Evolutionary conservation across 208 protist genomes (phyloP).

Genomic region (Strigomonas oncopelti): DNA sequence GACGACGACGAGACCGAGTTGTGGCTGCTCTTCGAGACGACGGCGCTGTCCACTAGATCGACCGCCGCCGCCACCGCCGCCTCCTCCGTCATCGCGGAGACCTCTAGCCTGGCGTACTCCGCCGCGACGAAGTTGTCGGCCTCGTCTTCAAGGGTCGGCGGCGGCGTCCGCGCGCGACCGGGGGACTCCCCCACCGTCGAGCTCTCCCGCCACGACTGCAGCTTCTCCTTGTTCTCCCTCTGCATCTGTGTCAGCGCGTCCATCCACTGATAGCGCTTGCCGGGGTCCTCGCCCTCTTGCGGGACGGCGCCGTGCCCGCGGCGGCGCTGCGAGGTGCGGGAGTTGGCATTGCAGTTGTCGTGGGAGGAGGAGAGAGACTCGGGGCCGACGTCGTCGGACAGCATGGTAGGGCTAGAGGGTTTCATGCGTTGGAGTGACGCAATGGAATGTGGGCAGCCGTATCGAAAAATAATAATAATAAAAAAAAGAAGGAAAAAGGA

Average conservation of each 20-base stretch:
- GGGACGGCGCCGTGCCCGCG: slow-evolving; percentile 26
- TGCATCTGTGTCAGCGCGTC: slow-evolving; percentile 64
- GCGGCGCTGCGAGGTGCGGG: slow-evolving; percentile 19
- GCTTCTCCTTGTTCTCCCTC: slow-evolving; percentile 61
- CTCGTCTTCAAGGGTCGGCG: not conserved
- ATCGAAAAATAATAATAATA: not conserved
- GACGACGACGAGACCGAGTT: too few relatives aligned
- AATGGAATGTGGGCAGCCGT: too few relatives aligned
- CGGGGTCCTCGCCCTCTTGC: slow-evolving; percentile 3
- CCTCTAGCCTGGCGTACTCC: not conserved
- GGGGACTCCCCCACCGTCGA: slow-evolving; percentile 12
- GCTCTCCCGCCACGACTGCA: slow-evolving; percentile 25
- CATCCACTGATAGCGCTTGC: slow-evolving; percentile 32
- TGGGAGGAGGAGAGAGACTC: not conserved
- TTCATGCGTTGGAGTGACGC: too few relatives aligned
- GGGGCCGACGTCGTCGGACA: not conserved
- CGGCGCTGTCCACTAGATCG: too few relatives aligned
- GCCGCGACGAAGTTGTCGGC: not conserved
- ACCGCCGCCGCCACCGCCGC: too few relatives aligned
- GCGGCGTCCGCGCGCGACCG: slow-evolving; percentile 11
- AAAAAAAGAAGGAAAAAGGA: slow-evolving; percentile 5
- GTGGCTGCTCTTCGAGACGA: too few relatives aligned
- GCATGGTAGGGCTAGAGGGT: not conserved
- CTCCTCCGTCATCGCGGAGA: not conserved
- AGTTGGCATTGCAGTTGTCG: not conserved